A percentile compares a stretch with the other conserved stretches of the same genome.
These are phyloP conservation scores for Gossypium davidsonii DNA, from an alignment of 441 rosid genomes.

Conservation along the genomic window DNA sequence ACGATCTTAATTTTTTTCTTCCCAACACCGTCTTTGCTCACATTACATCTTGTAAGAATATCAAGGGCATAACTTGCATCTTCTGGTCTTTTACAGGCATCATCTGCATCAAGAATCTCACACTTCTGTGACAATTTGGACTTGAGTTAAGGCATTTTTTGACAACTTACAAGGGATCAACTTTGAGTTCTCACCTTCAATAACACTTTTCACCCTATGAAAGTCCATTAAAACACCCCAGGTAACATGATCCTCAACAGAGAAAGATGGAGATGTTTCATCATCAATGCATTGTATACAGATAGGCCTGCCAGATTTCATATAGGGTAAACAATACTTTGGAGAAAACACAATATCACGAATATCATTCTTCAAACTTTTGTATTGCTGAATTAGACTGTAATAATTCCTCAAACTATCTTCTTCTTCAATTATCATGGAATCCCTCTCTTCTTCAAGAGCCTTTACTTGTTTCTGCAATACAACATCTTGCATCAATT, in stretches of 20 bases:
- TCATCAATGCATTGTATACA: conserved; percentile 54
- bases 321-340: conserved; percentile 73
- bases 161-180: conserved; percentile 6
- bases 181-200: conserved; percentile 49
- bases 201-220: conserved; percentile 50
- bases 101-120: conserved; percentile 43
- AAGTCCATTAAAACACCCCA: conserved; percentile 90
- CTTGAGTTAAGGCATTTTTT: neutral
- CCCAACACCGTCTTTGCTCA: conserved; percentile 52
- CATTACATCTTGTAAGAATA: conserved; percentile 81
- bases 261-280: conserved; percentile 54
- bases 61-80: conserved; percentile 67
- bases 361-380: conserved; percentile 69
- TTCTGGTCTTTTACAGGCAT: conserved; percentile 63
- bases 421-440: conserved; percentile 88
- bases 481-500: conserved; percentile 18
- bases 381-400: conserved; percentile 66
- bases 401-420: conserved; percentile 78
- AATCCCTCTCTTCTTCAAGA: conserved; percentile 83
- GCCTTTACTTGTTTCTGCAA: conserved; percentile 70
- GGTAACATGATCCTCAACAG: conserved; percentile 55
- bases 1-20: conserved; percentile 58
- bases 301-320: conserved; percentile 80
- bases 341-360: conserved; percentile 76
- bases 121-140: conserved; percentile 7